A percentile compares a stretch with the other conserved stretches of the same genome.
These are phyloP conservation scores for Quercus alba DNA, from an alignment of 306 rosid species.

Conservation along the genomic window DNA sequence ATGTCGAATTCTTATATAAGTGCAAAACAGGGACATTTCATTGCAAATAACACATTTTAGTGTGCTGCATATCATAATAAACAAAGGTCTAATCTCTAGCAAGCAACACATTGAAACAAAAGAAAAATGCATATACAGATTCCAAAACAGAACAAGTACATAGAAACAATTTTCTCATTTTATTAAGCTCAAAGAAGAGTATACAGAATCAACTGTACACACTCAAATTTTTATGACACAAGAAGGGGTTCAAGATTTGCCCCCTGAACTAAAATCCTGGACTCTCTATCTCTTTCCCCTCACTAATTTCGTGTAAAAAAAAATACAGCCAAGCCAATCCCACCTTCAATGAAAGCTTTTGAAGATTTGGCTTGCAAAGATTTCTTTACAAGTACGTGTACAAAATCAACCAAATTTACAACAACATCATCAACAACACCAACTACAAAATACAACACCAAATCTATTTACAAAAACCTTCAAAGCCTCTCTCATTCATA, in stretches of 20 bases:
- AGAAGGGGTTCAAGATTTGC: constrained; percentile 39
- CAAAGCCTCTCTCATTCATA: neutral
- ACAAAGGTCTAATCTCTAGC: too few relatives aligned
- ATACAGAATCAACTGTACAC: constrained; percentile 23
- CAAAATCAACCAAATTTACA: constrained; percentile 21
- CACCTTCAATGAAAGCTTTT: constrained; percentile 58
- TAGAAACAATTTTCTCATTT: constrained; percentile 11
- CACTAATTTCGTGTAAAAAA: constrained; percentile 41
- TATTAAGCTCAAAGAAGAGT: constrained; percentile 14
- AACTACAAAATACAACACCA: constrained; percentile 1
- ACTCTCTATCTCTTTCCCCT: constrained; percentile 9
- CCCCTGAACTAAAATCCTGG: constrained; percentile 42
- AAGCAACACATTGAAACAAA: too few relatives aligned
- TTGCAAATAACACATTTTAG: too few relatives aligned
- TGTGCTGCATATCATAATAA: too few relatives aligned
- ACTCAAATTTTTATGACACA: constrained; percentile 21
- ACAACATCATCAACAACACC: constrained; percentile 21
- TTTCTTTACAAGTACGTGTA: constrained; percentile 21
- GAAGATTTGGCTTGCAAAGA: constrained; percentile 51
- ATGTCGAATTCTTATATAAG: too few relatives aligned
- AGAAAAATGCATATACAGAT: too few relatives aligned
- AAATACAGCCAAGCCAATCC: constrained; percentile 31
- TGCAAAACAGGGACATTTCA: too few relatives aligned
- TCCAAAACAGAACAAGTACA: neutral
- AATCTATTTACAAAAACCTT: constrained; percentile 30